Percentiles rank a stretch among this genome's conserved stretches.
phyloP scores from a whole-genome alignment of 2,329 filamentous ascomycete species.

The Ceratocystis variospora region DNA sequence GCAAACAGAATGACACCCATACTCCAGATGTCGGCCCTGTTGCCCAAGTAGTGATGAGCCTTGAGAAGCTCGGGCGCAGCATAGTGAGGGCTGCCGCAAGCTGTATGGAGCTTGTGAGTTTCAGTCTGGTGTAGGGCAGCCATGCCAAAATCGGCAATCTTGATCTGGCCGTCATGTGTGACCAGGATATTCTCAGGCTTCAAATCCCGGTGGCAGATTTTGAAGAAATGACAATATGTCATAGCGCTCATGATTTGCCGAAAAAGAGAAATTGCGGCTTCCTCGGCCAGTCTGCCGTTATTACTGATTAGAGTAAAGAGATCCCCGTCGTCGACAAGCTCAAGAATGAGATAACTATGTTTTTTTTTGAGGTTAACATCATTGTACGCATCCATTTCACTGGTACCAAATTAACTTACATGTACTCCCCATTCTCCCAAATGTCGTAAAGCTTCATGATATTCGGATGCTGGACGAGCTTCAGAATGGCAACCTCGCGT shows the following conservation, averaged over 20 bases:
- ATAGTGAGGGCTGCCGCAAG: slow-evolving; percentile 93
- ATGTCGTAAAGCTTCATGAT: slow-evolving; percentile 92
- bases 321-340: slow-evolving; percentile 69
- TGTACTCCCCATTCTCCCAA: slow-evolving; percentile 90
- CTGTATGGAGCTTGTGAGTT: slow-evolving; percentile 67
- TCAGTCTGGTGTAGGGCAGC: slow-evolving; percentile 74
- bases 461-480: slow-evolving; percentile 86
- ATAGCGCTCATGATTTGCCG: slow-evolving; percentile 87
- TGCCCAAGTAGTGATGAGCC: slow-evolving; percentile 64
- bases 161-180: slow-evolving; percentile 61
- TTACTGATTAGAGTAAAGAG: slow-evolving; percentile 75
- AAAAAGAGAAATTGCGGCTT: slow-evolving; percentile 71
- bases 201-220: slow-evolving; percentile 89
- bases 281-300: slow-evolving; percentile 60
- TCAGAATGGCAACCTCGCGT: slow-evolving; percentile 92
- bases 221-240: slow-evolving; percentile 83
- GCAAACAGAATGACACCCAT: slow-evolving; percentile 82
- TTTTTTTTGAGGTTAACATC: background rate
- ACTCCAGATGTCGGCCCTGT: slow-evolving; percentile 88
- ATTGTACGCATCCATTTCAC: background rate
- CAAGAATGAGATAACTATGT: slow-evolving; percentile 76
- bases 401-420: slow-evolving; percentile 44
- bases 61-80: slow-evolving; percentile 84
- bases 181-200: slow-evolving; percentile 96
- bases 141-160: slow-evolving; percentile 97